phyloP scores from a whole-genome alignment of 1,284 basidiomycete species.

The Mycena sp. region DNA sequence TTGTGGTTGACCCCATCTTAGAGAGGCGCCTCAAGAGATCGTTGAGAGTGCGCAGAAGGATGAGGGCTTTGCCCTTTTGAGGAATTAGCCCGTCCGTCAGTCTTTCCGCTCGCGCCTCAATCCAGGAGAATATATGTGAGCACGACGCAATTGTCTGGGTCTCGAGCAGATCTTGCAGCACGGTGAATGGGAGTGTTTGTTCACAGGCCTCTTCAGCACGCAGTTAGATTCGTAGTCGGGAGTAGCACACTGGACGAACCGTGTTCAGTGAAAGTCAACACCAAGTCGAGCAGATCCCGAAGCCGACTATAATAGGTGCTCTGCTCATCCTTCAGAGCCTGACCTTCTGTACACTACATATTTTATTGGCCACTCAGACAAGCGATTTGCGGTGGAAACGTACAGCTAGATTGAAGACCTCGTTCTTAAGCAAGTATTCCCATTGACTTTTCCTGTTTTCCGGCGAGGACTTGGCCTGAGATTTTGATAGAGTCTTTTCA shows the following conservation, averaged over 20 bases:
- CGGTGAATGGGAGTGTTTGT: constrained; percentile 59
- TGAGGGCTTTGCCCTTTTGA: constrained; percentile 86
- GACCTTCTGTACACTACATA: constrained; percentile 68
- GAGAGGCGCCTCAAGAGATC: constrained; percentile 87
- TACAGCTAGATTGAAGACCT: constrained; percentile 75
- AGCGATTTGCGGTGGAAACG: constrained; percentile 38
- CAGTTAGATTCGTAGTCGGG: neutral
- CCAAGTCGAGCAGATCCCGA: constrained; percentile 72
- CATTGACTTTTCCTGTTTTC: constrained; percentile 75
- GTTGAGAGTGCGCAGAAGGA: constrained; percentile 86
- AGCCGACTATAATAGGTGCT: constrained; percentile 68
- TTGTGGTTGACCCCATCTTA: constrained; percentile 83
- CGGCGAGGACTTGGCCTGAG: constrained; percentile 52
- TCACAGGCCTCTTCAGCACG: constrained; percentile 50
- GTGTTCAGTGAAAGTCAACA: constrained; percentile 77
- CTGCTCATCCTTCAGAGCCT: constrained; percentile 55
- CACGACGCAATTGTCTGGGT: constrained; percentile 84
- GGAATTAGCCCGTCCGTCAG: constrained; percentile 82
- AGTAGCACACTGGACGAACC: constrained; percentile 53
- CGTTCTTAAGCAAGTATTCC: constrained; percentile 75
- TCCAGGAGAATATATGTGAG: constrained; percentile 86
- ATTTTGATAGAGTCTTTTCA: constrained; percentile 52
- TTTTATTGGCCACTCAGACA: neutral
- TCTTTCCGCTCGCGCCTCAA: constrained; percentile 72
- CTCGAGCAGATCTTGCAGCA: constrained; percentile 82